Evolutionary conservation across 2,329 filamentous ascomycete species (phyloP).

Genomic region (Trichoderma simmonsii): DNA sequence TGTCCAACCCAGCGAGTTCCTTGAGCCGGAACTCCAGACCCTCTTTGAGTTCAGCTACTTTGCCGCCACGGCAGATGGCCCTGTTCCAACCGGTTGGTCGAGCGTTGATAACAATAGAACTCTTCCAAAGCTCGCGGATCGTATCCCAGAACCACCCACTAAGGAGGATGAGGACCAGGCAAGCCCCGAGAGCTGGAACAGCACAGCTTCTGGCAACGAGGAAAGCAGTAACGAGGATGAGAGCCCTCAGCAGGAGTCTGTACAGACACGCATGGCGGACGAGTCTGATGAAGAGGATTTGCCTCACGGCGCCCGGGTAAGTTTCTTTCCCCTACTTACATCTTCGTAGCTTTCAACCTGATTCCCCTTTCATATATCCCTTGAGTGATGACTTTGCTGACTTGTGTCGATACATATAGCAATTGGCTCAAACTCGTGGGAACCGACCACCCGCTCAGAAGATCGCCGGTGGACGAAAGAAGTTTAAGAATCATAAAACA

Average conservation of each 20-base stretch:
- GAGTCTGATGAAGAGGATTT: conserved; percentile 54
- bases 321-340: background rate
- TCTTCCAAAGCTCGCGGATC: conserved; percentile 52
- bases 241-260: conserved; percentile 29
- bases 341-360: background rate
- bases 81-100: conserved; percentile 69
- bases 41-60: conserved; percentile 77
- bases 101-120: conserved; percentile 56
- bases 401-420: background rate
- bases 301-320: conserved; percentile 28
- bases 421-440: conserved; percentile 15
- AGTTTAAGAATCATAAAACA: conserved; percentile 44
- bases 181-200: conserved; percentile 47
- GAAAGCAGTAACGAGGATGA: conserved; percentile 54
- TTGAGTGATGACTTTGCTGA: background rate
- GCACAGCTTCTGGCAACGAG: conserved; percentile 47
- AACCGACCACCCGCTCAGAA: conserved; percentile 26
- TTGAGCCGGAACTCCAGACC: conserved; percentile 62
- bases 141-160: conserved; percentile 38
- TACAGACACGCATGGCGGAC: conserved; percentile 55
- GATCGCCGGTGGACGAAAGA: conserved; percentile 42
- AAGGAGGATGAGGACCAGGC: conserved; percentile 48
- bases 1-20: conserved; percentile 51
- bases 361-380: background rate
- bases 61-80: conserved; percentile 47